Base-by-base conservation (phyloP, 106 monocot species). In the Iris macrosiphon region DNA sequence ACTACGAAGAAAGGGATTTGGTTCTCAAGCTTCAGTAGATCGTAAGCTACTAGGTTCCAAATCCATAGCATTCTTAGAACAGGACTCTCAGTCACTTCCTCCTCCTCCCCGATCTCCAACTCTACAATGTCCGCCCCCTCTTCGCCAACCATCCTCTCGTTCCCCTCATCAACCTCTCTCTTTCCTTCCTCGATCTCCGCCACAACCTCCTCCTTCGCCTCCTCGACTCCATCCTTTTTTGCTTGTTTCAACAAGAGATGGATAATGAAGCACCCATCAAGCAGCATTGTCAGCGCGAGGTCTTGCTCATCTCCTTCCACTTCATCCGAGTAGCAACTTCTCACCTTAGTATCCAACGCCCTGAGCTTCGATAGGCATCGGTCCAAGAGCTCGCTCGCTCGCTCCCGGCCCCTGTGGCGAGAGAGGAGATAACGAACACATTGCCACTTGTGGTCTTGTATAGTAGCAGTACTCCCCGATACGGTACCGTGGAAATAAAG, bases 1-100 rank as follows among this genome's bases (percentile, higher is more conserved):
- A 45, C 16, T 4, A 60, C 21, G 21, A 60, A 60, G 31, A 60
- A 60, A 31, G 60, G 60, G 1, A 60, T 60, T 31, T 60, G 59
- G 45, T 60, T 60, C 20, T 60, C 60, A 23, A 60, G 31, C 45
- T 60, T 60, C 8, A 60, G 45, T 2, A 45, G 20, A 32, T 60
- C 60, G 6, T 45, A 18, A 17, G 31, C 30, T 16, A 60, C 45
- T 30, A 44, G 19, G 10, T 60, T 60, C 51, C 30, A 51, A 13
- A 60, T 2, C 43, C 8, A 44, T 30, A 31, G 11, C 31, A 19
- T 45, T 0, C 31, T 45, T 12, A 45, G 30, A 7, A 45, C 11
- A 14, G 60, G 60, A 29, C 60, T 28, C 19, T 31, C 51, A 16
- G 31, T 31, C 30, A 29, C 17, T 30, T 31, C 51, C 16, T 51